Evolutionary conservation across 805 yeast species (phyloP), one percentile per base, ranked within the genome.

Genomic region (Brettanomyces custersianus): DNA sequence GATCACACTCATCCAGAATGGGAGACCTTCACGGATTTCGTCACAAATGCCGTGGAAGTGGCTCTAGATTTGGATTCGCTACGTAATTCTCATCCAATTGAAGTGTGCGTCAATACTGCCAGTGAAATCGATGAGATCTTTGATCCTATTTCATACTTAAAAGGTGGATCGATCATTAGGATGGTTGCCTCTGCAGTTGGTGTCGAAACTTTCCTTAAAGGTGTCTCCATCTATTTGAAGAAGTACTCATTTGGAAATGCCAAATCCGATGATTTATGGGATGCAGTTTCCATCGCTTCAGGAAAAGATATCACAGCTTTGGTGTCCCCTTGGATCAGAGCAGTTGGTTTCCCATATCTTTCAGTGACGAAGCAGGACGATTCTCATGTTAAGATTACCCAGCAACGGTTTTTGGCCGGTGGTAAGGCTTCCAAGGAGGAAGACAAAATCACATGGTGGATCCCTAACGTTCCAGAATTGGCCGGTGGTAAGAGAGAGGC

Each of bases 81-180:
- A 41, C 58, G 71, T 43, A 72, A 65, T 47, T 78, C 90, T 5
- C 94, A 85, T 56, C 88, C 94, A 5, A 76, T 84, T 40, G 83
- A 82, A 57, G 94, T 84, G 7, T 81, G 82, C 10, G 85, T 85
- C n/a, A 60, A 70, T 46, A 74, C 78, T 50, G 90, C 90, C 4
- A 72, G 74, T 42, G 92, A 84, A 47, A 78, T 84, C 43, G 82
- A 80, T 54, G 88, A 84, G 60, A 76, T 82, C 15, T 84, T 84
- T 54, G 95, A 84, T 51, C 76, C 77, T 23, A 84, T 84, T 38
- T 82, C 92, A 4, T 84, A 84, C 57, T 61, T 77, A 44, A 84
- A 84, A 61, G 94, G 94, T 38, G 82, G 87, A 5, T 78, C 88
- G 19, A 66, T 80, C 20, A 75, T 84, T 40, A 67, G 77, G 51